Evolutionary conservation across 495 filamentous ascomycete genomes (phyloP).

Genomic region (Xylaria flabelliformis): DNA sequence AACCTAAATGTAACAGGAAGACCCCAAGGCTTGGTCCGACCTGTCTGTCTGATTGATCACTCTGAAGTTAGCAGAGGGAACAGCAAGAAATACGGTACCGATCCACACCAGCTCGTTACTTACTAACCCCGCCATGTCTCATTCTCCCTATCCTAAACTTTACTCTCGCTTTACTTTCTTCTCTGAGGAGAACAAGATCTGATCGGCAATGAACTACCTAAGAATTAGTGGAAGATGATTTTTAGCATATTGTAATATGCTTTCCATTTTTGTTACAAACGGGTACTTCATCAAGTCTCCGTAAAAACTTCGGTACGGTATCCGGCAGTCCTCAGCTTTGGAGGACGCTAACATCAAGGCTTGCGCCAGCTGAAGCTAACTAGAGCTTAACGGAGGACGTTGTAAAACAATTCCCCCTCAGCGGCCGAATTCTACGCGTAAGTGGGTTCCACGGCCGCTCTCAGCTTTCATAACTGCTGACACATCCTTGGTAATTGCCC

Average conservation of each 20-base stretch:
- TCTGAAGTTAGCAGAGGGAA: neutral
- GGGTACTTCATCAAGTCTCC: neutral
- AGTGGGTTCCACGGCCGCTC: neutral
- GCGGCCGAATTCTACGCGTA: neutral
- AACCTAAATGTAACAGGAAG: neutral
- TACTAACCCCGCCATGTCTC: conserved; percentile 11
- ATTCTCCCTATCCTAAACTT: neutral
- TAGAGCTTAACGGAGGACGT: neutral
- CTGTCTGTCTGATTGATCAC: neutral
- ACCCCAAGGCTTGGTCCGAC: neutral
- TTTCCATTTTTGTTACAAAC: neutral
- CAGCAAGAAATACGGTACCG: neutral
- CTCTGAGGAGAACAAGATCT: neutral
- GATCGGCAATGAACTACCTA: neutral
- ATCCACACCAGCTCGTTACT: conserved; percentile 9
- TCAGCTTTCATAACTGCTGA: conserved; percentile 30
- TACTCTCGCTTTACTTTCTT: neutral
- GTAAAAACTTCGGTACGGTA: neutral
- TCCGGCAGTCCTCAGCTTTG: neutral
- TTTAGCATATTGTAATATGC: neutral
- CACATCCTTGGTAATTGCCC: conserved; percentile 41
- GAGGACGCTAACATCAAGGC: neutral
- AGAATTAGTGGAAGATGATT: neutral
- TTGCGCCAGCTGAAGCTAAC: neutral
- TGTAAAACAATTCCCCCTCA: neutral